Conservation (phyloP, 768 basidiomycete species). For the Termitomyces sp. region DNA sequence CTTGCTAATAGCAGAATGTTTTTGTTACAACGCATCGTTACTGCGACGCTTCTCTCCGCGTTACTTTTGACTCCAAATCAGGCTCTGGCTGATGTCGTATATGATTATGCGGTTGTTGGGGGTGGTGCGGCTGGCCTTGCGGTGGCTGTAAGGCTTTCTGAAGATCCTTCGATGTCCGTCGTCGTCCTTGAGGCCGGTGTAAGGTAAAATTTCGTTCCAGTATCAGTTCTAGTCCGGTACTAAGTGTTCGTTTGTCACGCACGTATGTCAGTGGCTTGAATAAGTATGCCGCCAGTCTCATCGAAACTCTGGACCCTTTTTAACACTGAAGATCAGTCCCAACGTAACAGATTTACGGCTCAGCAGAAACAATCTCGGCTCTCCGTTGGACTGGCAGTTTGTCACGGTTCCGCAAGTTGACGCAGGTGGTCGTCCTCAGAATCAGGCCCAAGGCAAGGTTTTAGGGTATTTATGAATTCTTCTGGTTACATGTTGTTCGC, state of each 20-base stretch:
- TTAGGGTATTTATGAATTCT: constrained; percentile 5
- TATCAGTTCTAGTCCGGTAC: not conserved
- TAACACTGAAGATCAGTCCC: not conserved
- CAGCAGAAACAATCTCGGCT: constrained; percentile 8
- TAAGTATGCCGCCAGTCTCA: constrained; percentile 1
- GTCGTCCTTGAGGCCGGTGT: constrained; percentile 7
- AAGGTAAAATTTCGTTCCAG: not conserved
- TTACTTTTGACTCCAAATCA: not conserved
- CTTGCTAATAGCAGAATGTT: not conserved
- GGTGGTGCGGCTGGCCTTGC: constrained; percentile 9
- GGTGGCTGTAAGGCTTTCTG: constrained; percentile 5
- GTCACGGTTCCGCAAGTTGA: constrained; percentile 8
- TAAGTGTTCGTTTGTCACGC: not conserved
- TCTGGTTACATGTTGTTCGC: not conserved
- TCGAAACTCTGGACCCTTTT: not conserved
- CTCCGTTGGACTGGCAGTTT: constrained; percentile 11
- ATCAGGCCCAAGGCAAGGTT: constrained; percentile 10
- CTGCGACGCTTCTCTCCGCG: not conserved
- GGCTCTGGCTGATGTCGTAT: not conserved
- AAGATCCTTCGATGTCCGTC: constrained; percentile 9
- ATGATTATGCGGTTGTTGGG: constrained; percentile 8
- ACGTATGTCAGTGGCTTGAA: constrained; percentile 2
- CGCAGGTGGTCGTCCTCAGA: constrained; percentile 6
- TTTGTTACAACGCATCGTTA: not conserved
- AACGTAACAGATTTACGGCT: constrained; percentile 11